Evolutionary conservation across 140 eudicot species (phyloP).

Genomic region (Ambrosia hybrid): DNA sequence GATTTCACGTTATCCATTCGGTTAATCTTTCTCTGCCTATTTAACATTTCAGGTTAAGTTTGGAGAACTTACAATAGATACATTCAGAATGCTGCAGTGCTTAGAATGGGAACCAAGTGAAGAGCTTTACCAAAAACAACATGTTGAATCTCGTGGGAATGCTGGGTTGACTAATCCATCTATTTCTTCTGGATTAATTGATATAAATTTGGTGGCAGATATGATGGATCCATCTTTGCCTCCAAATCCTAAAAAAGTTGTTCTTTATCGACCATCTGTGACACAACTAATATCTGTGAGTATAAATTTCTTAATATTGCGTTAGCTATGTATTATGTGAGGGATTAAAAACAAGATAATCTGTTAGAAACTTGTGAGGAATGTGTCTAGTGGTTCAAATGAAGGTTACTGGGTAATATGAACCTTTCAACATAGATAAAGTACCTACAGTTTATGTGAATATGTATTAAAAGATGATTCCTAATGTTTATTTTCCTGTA

Average conservation of each 20-base stretch:
- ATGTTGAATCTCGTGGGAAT: slow-evolving; percentile 53
- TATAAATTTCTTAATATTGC: slow-evolving; percentile 14
- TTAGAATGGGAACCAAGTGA: slow-evolving; percentile 98
- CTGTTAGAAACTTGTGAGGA: not conserved
- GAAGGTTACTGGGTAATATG: slow-evolving; percentile 5
- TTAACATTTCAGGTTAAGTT: slow-evolving; percentile 65
- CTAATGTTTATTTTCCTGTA: not conserved
- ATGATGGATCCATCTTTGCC: slow-evolving; percentile 91
- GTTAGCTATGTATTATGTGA: not conserved
- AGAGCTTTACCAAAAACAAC: slow-evolving; percentile 67
- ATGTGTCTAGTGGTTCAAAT: not conserved
- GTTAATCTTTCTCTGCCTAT: not conserved
- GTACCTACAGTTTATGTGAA: not conserved
- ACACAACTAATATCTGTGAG: slow-evolving; percentile 90
- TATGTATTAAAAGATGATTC: not conserved
- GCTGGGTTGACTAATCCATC: slow-evolving; percentile 59
- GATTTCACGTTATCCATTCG: not conserved
- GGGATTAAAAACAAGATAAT: not conserved
- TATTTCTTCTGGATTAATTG: slow-evolving; percentile 81
- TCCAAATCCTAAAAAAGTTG: slow-evolving; percentile 87
- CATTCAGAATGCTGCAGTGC: slow-evolving; percentile 94
- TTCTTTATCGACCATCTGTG: slow-evolving; percentile 83
- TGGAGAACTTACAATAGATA: slow-evolving; percentile 84
- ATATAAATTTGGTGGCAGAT: slow-evolving; percentile 81
- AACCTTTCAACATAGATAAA: not conserved